Evolutionary conservation across 345 rosid genomes (phyloP), one percentile per base, ranked within the genome.

Genomic region (Euphorbia pulcherrima): DNA sequence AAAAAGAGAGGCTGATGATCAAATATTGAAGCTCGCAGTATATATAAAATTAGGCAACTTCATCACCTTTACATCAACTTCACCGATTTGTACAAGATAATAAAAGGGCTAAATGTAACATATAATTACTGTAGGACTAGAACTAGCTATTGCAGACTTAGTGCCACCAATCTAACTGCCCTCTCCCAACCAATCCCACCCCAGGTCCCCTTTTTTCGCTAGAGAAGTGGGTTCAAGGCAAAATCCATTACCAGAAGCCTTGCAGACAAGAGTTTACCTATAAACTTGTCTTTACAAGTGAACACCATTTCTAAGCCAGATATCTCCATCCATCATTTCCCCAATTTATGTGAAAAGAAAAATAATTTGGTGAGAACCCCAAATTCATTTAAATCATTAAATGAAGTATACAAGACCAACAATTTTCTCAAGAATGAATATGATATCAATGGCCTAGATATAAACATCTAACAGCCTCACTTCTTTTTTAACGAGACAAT

Each of bases 361-460:
- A 73, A 74, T 57, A 73, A 51, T 10, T 41, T 70, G 64, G 72
- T 12, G 60, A 79, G 70, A 74, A 75, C 47, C 70, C 68, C 69
- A 72, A 68, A 67, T 81, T 69, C 81, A 76, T 73, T 67, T 65
- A 2, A 61, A 67, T 71, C 48, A 77, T 74, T 75, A 61, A 68
- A 72, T 52, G 52, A 73, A 60, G 76, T 77, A 69, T 74, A 71
- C 70, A 70, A 53, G 74, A 74, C 79, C 69, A 68, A 76, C 68
- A 70, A 66, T 68, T 64, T 64, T 72, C 77, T 81, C 79, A 78
- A 70, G 69, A 69, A 78, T 74, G 55, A 47, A 64, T 46, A 39
- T 46, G 76, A 80, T 63, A 80, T 46, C 73, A 72, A 73, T 77
- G 83, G 86, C 81, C 81, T 77, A 80, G 62, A 69, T 24, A 40